Evolutionary conservation across 2,329 filamentous ascomycete species (phyloP), one percentile per base, ranked within the genome.

Genomic region (Curvularia sp.): DNA sequence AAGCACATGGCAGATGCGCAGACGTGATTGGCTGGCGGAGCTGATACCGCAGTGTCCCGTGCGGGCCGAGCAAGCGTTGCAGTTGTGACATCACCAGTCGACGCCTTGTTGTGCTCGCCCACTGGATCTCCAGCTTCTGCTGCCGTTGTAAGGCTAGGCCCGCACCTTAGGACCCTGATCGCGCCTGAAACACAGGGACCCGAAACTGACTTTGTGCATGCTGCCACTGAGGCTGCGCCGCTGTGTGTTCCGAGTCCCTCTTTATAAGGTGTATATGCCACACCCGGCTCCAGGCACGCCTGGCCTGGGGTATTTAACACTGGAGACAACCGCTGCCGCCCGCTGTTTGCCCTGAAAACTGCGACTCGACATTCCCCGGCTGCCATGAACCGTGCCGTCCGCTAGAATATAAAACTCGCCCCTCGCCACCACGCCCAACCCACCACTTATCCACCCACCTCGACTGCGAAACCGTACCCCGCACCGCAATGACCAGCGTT

Each of bases 401-500:
- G 41, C 41, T 12, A 22, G 22, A 26, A 8, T 38, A 38, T 22
- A 43, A 26, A 43, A 2, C 12, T 43, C 41, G 12, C 41, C 15
- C 22, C 24, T 43, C 24, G 41, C 22, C 20, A 35, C 39, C 20
- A 30, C 50, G 39, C 31, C 46, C 24, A 50, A 24, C 13, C 30
- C 56, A 28, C 24, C 46, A 33, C 38, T 24, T 20, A 31, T 46
- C 49, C 18, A 31, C 30, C 30, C 30, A 24, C 7, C 18, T 30
- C 35, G 5, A 38, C 46, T 15, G 33, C 50, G 33, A 9, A 44
- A 22, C 4, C 42, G 9, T n/a, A 4, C 10, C 15, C 6, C 12
- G 18, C 48, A 30, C 24, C 53, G 43, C 60, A 42, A 66, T 63
- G 64, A 63, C 62, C 44, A 66, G 63, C 51, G 57, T 66, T 31